Base-by-base conservation (phyloP, 148 eudicot genomes). In the Chenopodium formosanum region DNA sequence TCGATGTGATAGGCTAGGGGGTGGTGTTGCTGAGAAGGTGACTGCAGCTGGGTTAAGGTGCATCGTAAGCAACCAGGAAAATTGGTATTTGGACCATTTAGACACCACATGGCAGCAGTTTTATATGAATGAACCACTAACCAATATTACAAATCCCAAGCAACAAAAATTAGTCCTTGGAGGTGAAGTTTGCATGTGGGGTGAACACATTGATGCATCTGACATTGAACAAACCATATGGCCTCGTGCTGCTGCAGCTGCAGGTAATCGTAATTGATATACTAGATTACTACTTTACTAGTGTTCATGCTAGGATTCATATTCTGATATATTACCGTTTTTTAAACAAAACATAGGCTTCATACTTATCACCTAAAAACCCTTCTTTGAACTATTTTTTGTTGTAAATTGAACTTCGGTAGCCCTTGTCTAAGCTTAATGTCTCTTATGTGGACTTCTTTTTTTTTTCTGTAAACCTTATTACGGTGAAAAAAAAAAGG, bases 231-330 rank as follows among this genome's bases (percentile, higher is more conserved):
- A 93, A 80, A 95, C 97, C 29, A 92, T 95, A 82, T 95, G 98
- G 98, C 98, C 98, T 1, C 93, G 98, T 75, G 98, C 98, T 86
- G 98, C 98, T 32, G 98, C 98, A 23, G 96, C 98, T 83, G 98
- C 98, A 90, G 97, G 98, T 95, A 90, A 10, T 58, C 40, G 34
- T 22, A 66, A 14, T 17, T 46, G 19, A 47, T 20, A 14, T 48
- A 65, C 25, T 34, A 34, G 37, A 34, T 34, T 34, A 34, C 37
- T 34, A 34, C 37, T 34, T 34, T 34, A 34, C 37, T 13, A 10
- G 22, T 32, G 31, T 31, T 50, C 63, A 25, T 52, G 23, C 1
- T 3, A 22, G 68, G 68, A 64, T 64, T 64, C 3, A 22, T 10
- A 64, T 23, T 64, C 68, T n/a, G 68, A 50, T 11, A 50, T 11